Evolutionary conservation across 2,329 filamentous ascomycete species (phyloP), one percentile per base, ranked within the genome.

Genomic region (Teratosphaeria zuluensis): DNA sequence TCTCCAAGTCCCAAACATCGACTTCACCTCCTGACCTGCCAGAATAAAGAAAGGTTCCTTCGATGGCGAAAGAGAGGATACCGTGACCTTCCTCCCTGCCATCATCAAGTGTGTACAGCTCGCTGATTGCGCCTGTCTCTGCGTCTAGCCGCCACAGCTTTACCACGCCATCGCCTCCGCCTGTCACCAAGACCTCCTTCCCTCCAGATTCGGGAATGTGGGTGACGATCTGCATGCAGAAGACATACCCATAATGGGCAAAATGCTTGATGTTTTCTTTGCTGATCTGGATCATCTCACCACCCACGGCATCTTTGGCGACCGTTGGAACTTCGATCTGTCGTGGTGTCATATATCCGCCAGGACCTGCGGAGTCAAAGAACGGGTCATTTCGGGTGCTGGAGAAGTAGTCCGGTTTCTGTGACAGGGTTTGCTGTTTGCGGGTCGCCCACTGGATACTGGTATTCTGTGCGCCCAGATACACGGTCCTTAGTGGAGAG

Each of bases 1-100:
- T 97, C 70, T 97, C 92, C 14, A 99, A 80, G 70, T 99, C 95
- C 92, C 95, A 99, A 11, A 99, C 84, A 71, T 97, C 92, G 60
- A 99, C 84, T 55, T 95, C 83, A 24, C 94, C 95, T 46, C 89
- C 86, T 0, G 91, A 82, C 65, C 95, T 88, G 53, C 94, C 94
- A 60, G 89, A 90, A 70, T 97, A 99, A 4, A 99, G 80, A 64
- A 99, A 95, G 0, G 91, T 92, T 0, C 90, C 91, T 62, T 97
- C 92, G 2, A 95, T 81, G 4, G 89, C 87, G 56, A 99, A 80
- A 0, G 90, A 94, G 59, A 96, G 77, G 1, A 88, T 82, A 1
- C 82, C 80, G 59, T 83, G 81, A n/a, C 80, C 81, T 64, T 79
- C 77, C 59, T 80, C 78, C 54, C 77, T 69, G 2, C 80, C 81